These are phyloP conservation scores for Cordyceps militaris DNA, from an alignment of 2,329 filamentous ascomycete genomes.

Conservation along the genomic window DNA sequence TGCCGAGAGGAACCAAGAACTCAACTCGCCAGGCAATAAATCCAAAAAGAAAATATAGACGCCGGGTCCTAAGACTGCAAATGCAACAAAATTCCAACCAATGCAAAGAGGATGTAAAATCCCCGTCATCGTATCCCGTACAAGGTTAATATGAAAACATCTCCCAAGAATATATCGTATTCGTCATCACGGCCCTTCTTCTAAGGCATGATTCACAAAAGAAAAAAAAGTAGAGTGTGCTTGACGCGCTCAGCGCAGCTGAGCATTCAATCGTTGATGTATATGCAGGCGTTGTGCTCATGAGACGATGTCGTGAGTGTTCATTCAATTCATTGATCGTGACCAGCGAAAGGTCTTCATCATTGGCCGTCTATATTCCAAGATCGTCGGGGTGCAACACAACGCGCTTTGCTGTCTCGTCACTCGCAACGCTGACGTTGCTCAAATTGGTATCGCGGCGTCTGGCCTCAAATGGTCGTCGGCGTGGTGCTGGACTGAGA, in stretches of 20 bases:
- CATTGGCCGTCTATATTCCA: not conserved
- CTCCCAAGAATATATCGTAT: not conserved
- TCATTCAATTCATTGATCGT: constrained; percentile 7
- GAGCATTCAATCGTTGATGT: not conserved
- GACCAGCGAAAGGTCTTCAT: not conserved
- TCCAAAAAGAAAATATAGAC: constrained; percentile 12
- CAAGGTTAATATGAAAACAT: not conserved
- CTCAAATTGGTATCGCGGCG: constrained; percentile 55
- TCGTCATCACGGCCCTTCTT: not conserved
- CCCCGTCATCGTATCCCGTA: not conserved
- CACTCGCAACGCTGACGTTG: constrained; percentile 54
- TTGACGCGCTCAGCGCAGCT: not conserved
- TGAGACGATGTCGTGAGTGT: constrained; percentile 6
- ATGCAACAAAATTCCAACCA: constrained; percentile 8
- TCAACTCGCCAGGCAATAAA: constrained; percentile 9
- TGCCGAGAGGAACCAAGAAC: not conserved
- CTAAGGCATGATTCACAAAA: not conserved
- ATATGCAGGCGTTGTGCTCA: not conserved
- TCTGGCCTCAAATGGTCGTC: constrained; percentile 30
- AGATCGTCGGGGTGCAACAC: constrained; percentile 28
- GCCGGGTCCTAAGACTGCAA: not conserved
- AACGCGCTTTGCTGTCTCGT: constrained; percentile 57
- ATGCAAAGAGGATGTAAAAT: not conserved
- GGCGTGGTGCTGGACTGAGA: constrained; percentile 17
- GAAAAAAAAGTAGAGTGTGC: not conserved